Conservation (phyloP, 2,329 filamentous ascomycete genomes). For the Monilinia polystroma region DNA sequence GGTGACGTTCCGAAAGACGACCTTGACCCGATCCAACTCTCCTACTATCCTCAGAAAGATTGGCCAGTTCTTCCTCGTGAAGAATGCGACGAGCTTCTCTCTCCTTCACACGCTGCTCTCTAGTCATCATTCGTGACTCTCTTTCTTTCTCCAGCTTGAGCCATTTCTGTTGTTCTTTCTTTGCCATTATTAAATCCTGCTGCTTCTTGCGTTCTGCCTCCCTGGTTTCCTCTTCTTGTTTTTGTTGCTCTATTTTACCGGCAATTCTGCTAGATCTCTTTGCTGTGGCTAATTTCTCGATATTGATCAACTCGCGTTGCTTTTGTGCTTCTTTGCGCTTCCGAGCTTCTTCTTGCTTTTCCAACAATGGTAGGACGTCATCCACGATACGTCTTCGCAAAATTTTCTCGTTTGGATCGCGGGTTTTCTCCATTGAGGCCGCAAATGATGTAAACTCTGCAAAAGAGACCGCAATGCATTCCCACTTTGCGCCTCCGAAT, state of each 20-base stretch:
- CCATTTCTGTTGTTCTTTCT: conserved; percentile 63
- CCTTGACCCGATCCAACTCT: conserved; percentile 54
- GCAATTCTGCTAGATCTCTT: conserved; percentile 92
- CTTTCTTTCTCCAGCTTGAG: conserved; percentile 67
- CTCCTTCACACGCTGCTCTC: conserved; percentile 82
- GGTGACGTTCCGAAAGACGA: conserved; percentile 73
- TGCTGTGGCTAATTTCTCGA: conserved; percentile 87
- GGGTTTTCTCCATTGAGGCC: conserved; percentile 68
- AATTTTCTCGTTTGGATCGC: conserved; percentile 81
- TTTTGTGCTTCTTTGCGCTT: conserved; percentile 67
- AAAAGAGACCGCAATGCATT: conserved; percentile 81
- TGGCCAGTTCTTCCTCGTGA: conserved; percentile 79
- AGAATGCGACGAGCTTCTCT: conserved; percentile 79
- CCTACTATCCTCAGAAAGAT: conserved; percentile 73
- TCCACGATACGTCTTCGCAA: conserved; percentile 70
- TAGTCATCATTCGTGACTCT: conserved; percentile 75
- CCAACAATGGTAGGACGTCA: conserved; percentile 80
- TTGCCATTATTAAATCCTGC: conserved; percentile 62
- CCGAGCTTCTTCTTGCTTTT: conserved; percentile 72
- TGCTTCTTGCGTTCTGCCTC: conserved; percentile 68
- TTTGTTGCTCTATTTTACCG: conserved; percentile 74
- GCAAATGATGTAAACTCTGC: conserved; percentile 74
- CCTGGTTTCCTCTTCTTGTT: conserved; percentile 66
- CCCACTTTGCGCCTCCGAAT: conserved; percentile 79
- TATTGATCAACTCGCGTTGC: conserved; percentile 74